A percentile compares a stretch with the other conserved stretches of the same genome.
These are phyloP conservation scores for Mariannaea elegans DNA, from an alignment of 2,329 filamentous ascomycete genomes.

Conservation along the genomic window DNA sequence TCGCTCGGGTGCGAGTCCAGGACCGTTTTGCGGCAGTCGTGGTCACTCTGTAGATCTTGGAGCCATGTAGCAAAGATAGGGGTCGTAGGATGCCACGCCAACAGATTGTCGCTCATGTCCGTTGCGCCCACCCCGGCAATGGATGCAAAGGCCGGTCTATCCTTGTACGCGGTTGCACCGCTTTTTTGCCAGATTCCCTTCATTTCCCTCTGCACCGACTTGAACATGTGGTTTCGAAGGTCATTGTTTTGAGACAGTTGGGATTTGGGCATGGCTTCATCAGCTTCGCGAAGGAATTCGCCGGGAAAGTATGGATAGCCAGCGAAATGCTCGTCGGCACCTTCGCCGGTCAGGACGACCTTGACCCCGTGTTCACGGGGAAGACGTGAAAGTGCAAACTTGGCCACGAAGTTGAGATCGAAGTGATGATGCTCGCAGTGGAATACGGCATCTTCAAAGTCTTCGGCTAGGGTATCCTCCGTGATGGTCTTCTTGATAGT, in stretches of 20 bases:
- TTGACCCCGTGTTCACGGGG: background rate
- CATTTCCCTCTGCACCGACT: background rate
- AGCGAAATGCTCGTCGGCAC: slow-evolving; percentile 5
- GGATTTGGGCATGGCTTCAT: background rate
- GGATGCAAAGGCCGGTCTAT: background rate
- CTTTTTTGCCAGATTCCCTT: background rate
- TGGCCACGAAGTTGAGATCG: background rate
- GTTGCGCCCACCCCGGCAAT: background rate
- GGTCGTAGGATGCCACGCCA: background rate
- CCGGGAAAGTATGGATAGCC: background rate
- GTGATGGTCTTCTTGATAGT: background rate
- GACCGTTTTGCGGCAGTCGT: background rate
- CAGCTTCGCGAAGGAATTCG: background rate
- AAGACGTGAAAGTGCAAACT: background rate
- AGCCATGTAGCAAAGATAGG: background rate
- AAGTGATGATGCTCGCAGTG: background rate
- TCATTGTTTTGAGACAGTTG: background rate
- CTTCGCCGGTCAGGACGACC: background rate
- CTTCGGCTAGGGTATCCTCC: background rate
- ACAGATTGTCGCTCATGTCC: background rate
- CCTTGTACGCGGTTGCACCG: background rate
- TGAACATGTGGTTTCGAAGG: background rate
- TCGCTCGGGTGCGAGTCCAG: background rate
- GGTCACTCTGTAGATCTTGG: background rate
- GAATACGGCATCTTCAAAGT: background rate